Evolutionary conservation across 306 rosid genomes (phyloP), one percentile per base, ranked within the genome.

Genomic region (Betula pendula): DNA sequence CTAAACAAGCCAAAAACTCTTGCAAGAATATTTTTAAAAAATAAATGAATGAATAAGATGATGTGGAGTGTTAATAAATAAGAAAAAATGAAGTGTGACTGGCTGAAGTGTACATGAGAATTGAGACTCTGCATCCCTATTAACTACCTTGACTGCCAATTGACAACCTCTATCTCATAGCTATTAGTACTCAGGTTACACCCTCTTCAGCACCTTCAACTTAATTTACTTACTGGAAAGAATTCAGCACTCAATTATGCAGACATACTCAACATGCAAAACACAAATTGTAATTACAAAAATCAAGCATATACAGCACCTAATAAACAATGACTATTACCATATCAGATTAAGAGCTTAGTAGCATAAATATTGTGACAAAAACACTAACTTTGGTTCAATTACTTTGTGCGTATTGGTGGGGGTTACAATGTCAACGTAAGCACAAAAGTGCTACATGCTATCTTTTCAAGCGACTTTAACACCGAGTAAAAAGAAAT

Each of bases 401-500:
- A 29, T 8, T 25, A 65, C 15, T 16, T 10, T 19, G 35, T 33
- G 19, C 44, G 4, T 19, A 35, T 19, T 9, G 8, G 12, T 17
- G 47, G 70, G 16, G 48, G 45, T 15, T 65, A 65, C 9, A 22
- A 35, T 35, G 14, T 38, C 47, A 65, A 38, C 7, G 13, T 17
- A 35, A 25, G 17, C 38, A 35, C 25, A 2, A 17, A 17, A 65
- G 68, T 43, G 9, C 47, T 1, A 65, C 8, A 65, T 2, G 14
- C 19, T 19, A 17, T 65, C 31, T 7, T 65, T 35, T 65, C 6
- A 17, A 65, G 27, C 2, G 13, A 65, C 49, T 45, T 45, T 45
- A 45, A 13, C 12, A 48, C 22, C 16, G 60, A 71, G 22, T 40
- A 69, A 53, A 56, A 63, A 77, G 73, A 43, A 74, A 74, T 78